A percentile compares a stretch with the other conserved stretches of the same genome.
These are phyloP conservation scores for Hortaea sp. DNA, from an alignment of 2,329 filamentous ascomycete genomes.

Conservation along the genomic window DNA sequence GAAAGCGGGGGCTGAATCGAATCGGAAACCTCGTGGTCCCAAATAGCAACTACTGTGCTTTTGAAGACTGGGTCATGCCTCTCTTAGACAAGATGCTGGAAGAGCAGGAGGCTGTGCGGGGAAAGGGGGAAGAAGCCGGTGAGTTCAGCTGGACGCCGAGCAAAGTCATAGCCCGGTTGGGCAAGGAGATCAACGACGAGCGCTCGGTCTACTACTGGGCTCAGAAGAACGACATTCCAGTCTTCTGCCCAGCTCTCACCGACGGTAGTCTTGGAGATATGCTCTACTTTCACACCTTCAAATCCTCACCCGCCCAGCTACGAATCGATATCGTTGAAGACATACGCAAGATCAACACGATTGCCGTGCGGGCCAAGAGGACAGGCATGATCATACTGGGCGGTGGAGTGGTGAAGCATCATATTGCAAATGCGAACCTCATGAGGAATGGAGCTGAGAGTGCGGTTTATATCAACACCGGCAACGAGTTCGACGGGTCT, in stretches of 20 bases:
- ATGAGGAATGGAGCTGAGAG: conserved; percentile 98
- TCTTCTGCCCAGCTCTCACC: conserved; percentile 93
- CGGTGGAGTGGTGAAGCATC: conserved; percentile 92
- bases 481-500: conserved; percentile 92
- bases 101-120: conserved; percentile 70
- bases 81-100: conserved; percentile 90
- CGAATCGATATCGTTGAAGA: conserved; percentile 89
- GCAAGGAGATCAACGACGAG: conserved; percentile 89
- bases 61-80: conserved; percentile 95
- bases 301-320: conserved; percentile 69
- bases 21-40: conserved; percentile 95
- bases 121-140: conserved; percentile 41
- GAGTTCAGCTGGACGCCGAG: conserved; percentile 86
- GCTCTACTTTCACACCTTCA: conserved; percentile 98
- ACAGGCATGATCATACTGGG: conserved; percentile 94
- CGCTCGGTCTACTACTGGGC: conserved; percentile 94
- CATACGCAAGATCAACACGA: conserved; percentile 83
- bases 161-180: conserved; percentile 80
- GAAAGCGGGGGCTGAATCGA: conserved; percentile 79
- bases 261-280: conserved; percentile 95
- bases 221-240: conserved; percentile 89
- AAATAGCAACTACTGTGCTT: conserved; percentile 93
- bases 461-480: conserved; percentile 96
- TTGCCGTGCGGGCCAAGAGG: conserved; percentile 75
- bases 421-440: conserved; percentile 93